Evolutionary conservation across 495 filamentous ascomycete genomes (phyloP).

Genomic region (Penicillium coffeae): DNA sequence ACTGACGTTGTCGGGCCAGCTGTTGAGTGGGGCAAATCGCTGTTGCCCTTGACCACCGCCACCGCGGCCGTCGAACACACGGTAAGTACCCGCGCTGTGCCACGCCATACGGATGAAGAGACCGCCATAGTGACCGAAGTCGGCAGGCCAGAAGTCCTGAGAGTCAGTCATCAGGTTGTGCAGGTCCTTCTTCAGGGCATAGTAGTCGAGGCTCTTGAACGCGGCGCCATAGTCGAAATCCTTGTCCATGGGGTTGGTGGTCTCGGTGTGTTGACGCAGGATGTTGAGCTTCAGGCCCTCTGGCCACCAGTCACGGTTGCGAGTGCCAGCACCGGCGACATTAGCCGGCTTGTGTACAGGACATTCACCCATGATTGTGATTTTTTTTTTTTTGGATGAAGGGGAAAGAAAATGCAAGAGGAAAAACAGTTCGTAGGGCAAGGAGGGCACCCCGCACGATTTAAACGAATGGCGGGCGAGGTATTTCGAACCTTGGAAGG

Average conservation of each 20-base stretch:
- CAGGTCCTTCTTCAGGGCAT: slow-evolving; percentile 67
- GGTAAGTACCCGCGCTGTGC: slow-evolving; percentile 73
- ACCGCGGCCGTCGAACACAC: slow-evolving; percentile 66
- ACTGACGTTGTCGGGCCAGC: slow-evolving; percentile 73
- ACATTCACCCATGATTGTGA: slow-evolving; percentile 40
- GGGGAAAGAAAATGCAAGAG: background rate
- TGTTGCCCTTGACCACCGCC: slow-evolving; percentile 69
- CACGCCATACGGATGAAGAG: slow-evolving; percentile 75
- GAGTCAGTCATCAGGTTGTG: slow-evolving; percentile 66
- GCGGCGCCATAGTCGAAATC: slow-evolving; percentile 66
- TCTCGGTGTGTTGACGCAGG: slow-evolving; percentile 62
- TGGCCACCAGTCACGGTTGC: slow-evolving; percentile 69
- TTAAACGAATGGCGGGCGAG: slow-evolving; percentile 18
- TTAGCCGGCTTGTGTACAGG: slow-evolving; percentile 48
- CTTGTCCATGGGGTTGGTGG: slow-evolving; percentile 54
- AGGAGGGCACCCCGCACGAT: slow-evolving; percentile 15
- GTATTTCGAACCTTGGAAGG: slow-evolving; percentile 5
- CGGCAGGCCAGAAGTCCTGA: slow-evolving; percentile 72
- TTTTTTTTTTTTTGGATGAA: background rate
- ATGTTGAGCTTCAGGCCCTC: slow-evolving; percentile 60
- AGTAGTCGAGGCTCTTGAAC: slow-evolving; percentile 68
- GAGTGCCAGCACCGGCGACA: slow-evolving; percentile 57
- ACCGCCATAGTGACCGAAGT: slow-evolving; percentile 74
- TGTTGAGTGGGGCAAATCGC: slow-evolving; percentile 73
- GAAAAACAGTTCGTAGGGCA: background rate